phyloP scores from a whole-genome alignment of 768 basidiomycete genomes.

The Boletellus sp. region DNA sequence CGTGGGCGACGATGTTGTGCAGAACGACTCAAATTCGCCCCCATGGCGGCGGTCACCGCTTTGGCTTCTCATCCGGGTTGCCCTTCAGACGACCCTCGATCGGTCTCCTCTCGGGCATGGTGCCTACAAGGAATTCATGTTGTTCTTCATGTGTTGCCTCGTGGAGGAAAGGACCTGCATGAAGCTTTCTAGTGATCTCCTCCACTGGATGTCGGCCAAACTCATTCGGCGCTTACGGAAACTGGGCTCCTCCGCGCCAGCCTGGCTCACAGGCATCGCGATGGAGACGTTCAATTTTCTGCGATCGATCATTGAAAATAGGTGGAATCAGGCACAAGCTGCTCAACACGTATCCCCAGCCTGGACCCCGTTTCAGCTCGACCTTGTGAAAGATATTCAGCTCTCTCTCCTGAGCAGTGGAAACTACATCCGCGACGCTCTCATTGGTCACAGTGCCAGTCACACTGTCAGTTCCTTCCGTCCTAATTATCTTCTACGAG shows the following conservation, averaged over 20 bases:
- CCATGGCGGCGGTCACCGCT: constrained; percentile 37
- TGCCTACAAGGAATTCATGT: constrained; percentile 49
- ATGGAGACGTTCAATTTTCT: constrained; percentile 23
- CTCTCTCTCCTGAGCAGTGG: constrained; percentile 33
- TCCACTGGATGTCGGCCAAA: constrained; percentile 13
- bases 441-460: background rate
- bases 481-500: constrained; percentile 5
- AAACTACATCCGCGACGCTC: constrained; percentile 25
- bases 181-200: constrained; percentile 22
- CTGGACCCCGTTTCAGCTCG: constrained; percentile 29
- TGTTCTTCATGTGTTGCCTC: constrained; percentile 35
- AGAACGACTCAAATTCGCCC: constrained; percentile 1
- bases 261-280: background rate
- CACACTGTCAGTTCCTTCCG: constrained; percentile 5
- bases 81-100: constrained; percentile 30
- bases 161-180: constrained; percentile 16
- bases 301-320: constrained; percentile 22
- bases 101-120: background rate
- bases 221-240: background rate
- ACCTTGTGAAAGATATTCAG: constrained; percentile 29
- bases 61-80: constrained; percentile 28
- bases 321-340: constrained; percentile 34
- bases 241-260: background rate
- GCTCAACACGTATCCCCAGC: constrained; percentile 20
- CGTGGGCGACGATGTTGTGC: background rate